A percentile compares a stretch with the other conserved stretches of the same genome.
phyloP scores from a whole-genome alignment of 2,329 filamentous ascomycete species.

The Stagonosporopsis vannaccii region DNA sequence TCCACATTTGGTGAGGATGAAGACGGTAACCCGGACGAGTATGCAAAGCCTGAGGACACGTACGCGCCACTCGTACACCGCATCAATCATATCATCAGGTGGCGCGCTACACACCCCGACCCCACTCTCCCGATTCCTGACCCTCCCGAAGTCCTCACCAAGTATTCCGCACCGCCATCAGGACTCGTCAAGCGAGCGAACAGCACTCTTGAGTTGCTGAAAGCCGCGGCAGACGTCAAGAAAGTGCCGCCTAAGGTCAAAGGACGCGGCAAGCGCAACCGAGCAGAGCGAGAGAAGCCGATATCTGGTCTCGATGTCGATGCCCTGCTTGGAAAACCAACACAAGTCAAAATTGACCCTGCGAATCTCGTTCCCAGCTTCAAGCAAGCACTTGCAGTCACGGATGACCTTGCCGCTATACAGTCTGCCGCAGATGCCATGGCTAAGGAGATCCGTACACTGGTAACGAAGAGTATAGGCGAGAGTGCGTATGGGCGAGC shows the following conservation, averaged over 20 bases:
- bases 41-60: constrained; percentile 78
- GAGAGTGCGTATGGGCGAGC: constrained; percentile 77
- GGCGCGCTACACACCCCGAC: constrained; percentile 80
- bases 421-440: constrained; percentile 77
- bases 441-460: constrained; percentile 70
- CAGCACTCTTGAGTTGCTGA: constrained; percentile 67
- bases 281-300: constrained; percentile 75
- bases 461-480: constrained; percentile 77
- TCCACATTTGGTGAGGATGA: constrained; percentile 75
- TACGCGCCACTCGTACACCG: constrained; percentile 89
- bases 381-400: constrained; percentile 74
- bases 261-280: constrained; percentile 67
- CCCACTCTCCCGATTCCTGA: constrained; percentile 65
- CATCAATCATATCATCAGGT: constrained; percentile 83
- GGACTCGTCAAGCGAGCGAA: constrained; percentile 68
- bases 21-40: constrained; percentile 70
- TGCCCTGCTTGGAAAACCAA: constrained; percentile 72
- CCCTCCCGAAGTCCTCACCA: constrained; percentile 61
- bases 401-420: constrained; percentile 68
- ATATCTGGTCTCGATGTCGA: constrained; percentile 90
- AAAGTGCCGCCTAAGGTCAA: constrained; percentile 80
- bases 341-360: constrained; percentile 63
- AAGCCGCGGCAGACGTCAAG: constrained; percentile 79
- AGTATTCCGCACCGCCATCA: constrained; percentile 75
- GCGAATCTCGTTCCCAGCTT: constrained; percentile 90